Evolutionary conservation across 1,284 basidiomycete species (phyloP).

Genomic region (Erythrobasidium hasegawianum): DNA sequence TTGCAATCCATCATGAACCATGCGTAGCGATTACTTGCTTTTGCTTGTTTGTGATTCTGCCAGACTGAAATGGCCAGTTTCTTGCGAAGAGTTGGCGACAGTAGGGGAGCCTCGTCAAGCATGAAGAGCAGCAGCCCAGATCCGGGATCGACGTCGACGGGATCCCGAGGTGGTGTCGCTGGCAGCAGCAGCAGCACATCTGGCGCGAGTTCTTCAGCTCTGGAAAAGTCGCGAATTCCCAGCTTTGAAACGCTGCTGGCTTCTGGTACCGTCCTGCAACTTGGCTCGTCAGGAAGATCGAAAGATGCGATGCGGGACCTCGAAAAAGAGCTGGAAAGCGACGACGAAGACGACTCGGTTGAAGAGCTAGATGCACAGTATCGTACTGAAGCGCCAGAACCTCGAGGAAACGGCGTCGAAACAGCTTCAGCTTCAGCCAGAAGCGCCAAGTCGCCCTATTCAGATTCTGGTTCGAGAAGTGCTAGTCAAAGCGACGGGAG

Average conservation of each 20-base stretch:
- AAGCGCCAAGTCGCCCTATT: not conserved
- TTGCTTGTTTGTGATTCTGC: no score
- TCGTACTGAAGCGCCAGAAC: not conserved
- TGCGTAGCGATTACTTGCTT: no score
- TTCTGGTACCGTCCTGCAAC: constrained; percentile 10
- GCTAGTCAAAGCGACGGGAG: not conserved
- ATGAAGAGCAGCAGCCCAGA: no score
- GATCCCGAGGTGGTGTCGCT: no score
- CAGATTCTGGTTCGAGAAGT: not conserved
- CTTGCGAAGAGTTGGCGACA: no score
- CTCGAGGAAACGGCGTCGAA: not conserved
- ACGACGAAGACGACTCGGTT: constrained; percentile 6
- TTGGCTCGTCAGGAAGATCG: constrained; percentile 4
- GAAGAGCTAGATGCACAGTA: not conserved
- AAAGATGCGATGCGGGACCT: constrained; percentile 30
- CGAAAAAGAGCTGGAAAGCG: constrained; percentile 17
- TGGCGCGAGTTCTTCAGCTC: no score
- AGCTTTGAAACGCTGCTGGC: constrained; percentile 34
- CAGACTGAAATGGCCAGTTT: no score
- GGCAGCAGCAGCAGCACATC: no score
- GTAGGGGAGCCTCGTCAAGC: no score
- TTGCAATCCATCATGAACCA: no score
- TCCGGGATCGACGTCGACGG: no score
- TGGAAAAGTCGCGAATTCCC: constrained; percentile 3
- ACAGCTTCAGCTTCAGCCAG: no score